Evolutionary conservation across 2,329 filamentous ascomycete genomes (phyloP), one percentile per base, ranked within the genome.

Genomic region (Talaromyces funiculosus): DNA sequence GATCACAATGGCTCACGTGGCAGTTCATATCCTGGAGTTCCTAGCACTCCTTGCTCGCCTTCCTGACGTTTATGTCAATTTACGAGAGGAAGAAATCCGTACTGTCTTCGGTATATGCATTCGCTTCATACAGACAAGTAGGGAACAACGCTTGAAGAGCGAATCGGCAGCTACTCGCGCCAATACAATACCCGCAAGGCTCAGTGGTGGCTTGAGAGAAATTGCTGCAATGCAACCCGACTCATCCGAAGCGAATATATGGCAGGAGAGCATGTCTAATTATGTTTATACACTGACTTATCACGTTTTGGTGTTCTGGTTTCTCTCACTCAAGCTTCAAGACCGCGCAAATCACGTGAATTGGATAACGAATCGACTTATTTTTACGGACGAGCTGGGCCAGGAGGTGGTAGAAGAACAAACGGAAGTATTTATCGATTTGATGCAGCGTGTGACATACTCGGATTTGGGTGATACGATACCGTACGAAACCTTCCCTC

Each of bases 261-360:
- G 78, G 64, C 81, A 86, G 7, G 89, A 94, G 63, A 90, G 94
- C 65, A 81, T 96, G 54, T 92, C 92, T 4, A 90, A 94, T 73
- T 99, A 99, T 72, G 90, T 99, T 26, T 94, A 95, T 73, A 90
- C 92, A 1, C 80, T 97, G 57, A 93, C 93, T 8, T 96, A 96
- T 71, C 92, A 97, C 72, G 91, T 96, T 67, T 92, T 99, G 65
- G 89, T 92, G 1, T 97, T 96, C 71, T 99, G 94, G 94, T 99
- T 97, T 72, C 82, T 99, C 66, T 90, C 92, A 0, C 74, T 99
- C 67, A 93, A 91, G 69, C 82, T 96, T 56, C 85, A 88, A 38
- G 92, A 97, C 71, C 87, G 94, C 55, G 85, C 88, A 35, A 90
- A 86, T 63, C 88, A 96, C 65, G 92, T 97, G 56, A 86, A 86